These are phyloP conservation scores for Chrysopogon serrulatus DNA, from an alignment of 176 grass and related monocot species.

Conservation along the genomic window DNA sequence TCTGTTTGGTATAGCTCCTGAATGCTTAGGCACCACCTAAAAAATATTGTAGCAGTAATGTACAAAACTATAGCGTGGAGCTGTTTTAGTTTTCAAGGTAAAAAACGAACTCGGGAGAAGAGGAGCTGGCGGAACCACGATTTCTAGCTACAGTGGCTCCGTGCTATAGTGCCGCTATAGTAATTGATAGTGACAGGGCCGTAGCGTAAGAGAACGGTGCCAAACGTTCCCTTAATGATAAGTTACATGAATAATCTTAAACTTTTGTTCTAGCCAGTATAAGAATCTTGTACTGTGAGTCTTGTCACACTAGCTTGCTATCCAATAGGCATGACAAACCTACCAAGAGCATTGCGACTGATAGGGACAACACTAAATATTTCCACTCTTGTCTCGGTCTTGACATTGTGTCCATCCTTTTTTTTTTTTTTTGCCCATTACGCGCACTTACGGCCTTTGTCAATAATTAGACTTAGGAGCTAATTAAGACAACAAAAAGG, in stretches of 20 bases:
- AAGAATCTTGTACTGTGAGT: background rate
- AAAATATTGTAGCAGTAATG: too few species aligned
- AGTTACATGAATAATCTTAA: background rate
- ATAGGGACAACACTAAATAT: slow-evolving; percentile 10
- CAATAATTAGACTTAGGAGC: background rate
- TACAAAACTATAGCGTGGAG: too few species aligned
- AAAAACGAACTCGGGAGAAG: too few species aligned
- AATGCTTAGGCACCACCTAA: too few species aligned
- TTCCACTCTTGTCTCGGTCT: background rate
- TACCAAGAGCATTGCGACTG: slow-evolving; percentile 6
- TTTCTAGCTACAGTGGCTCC: too few species aligned
- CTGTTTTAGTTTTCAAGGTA: too few species aligned
- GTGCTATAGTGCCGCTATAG: too few species aligned
- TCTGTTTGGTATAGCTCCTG: too few species aligned
- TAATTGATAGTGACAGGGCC: too few species aligned
- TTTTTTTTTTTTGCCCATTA: background rate
- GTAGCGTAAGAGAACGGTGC: background rate
- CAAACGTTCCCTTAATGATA: background rate
- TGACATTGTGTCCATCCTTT: background rate
- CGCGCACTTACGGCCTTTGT: background rate
- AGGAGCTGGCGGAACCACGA: too few species aligned
- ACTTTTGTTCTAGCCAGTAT: background rate
- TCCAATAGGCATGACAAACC: slow-evolving; percentile 1
- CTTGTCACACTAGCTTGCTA: background rate
- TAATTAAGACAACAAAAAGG: background rate